These are phyloP conservation scores for Penicillium sp. DNA, from an alignment of 2,329 filamentous ascomycete species.

Conservation along the genomic window DNA sequence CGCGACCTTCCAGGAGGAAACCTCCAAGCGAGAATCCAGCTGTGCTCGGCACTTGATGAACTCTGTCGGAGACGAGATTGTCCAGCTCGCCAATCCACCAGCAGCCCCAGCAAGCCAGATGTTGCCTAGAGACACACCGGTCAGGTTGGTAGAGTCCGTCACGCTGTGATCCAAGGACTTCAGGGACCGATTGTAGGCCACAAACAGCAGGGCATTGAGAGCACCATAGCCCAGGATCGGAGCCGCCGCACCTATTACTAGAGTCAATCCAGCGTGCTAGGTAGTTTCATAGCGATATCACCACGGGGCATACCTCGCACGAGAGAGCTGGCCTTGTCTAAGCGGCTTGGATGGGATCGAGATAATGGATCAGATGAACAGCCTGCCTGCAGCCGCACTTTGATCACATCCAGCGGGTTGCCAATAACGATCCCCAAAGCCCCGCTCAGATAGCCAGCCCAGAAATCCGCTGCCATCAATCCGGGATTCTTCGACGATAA, in stretches of 20 bases:
- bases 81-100: slow-evolving; percentile 80
- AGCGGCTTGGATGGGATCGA: slow-evolving; percentile 29
- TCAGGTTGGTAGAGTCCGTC: slow-evolving; percentile 44
- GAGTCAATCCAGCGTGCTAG: slow-evolving; percentile 12
- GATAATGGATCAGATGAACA: slow-evolving; percentile 23
- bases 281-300: neutral
- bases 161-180: slow-evolving; percentile 52
- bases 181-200: slow-evolving; percentile 84
- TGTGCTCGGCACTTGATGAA: slow-evolving; percentile 87
- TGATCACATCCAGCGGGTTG: slow-evolving; percentile 77
- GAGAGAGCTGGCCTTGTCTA: slow-evolving; percentile 37
- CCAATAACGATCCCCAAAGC: slow-evolving; percentile 83
- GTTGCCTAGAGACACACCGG: slow-evolving; percentile 56
- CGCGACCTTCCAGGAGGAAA: slow-evolving; percentile 63
- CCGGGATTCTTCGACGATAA: too few species aligned
- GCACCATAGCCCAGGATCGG: slow-evolving; percentile 87
- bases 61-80: slow-evolving; percentile 84
- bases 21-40: slow-evolving; percentile 49
- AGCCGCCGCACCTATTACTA: slow-evolving; percentile 66
- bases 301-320: slow-evolving; percentile 35
- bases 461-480: slow-evolving; percentile 72
- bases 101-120: slow-evolving; percentile 77
- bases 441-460: slow-evolving; percentile 87
- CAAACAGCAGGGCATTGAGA: slow-evolving; percentile 84
- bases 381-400: slow-evolving; percentile 75